Conservation (phyloP, 495 filamentous ascomycete species). For the Tuber brumale region DNA sequence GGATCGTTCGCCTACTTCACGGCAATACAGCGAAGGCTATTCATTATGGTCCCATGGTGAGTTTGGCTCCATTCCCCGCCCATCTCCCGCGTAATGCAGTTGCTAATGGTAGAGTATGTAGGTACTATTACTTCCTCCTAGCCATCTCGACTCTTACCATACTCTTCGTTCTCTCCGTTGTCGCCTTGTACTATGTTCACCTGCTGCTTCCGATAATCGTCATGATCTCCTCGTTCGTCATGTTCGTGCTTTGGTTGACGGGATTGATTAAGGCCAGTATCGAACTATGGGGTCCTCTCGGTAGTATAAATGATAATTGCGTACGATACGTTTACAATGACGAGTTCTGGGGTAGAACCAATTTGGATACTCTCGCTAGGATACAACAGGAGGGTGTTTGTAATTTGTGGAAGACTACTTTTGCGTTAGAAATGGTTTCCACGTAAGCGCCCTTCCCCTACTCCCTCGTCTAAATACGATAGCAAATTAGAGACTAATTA, state of each 20-base stretch:
- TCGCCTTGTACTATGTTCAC: constrained; percentile 66
- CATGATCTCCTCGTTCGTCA: constrained; percentile 83
- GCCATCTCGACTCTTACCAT: constrained; percentile 62
- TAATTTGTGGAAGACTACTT: constrained; percentile 59
- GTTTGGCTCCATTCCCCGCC: constrained; percentile 32
- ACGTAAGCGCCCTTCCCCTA: constrained; percentile 23
- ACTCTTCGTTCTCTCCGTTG: constrained; percentile 63
- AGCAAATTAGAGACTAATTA: constrained; percentile 56
- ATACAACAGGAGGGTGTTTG: constrained; percentile 82
- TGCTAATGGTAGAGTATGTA: constrained; percentile 42
- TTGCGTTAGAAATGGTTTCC: constrained; percentile 48
- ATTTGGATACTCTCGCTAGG: constrained; percentile 69
- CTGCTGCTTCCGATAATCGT: constrained; percentile 84
- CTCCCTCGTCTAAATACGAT: constrained; percentile 32
- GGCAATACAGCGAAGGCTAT: constrained; percentile 63
- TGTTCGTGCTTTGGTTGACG: constrained; percentile 86
- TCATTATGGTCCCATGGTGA: constrained; percentile 75
- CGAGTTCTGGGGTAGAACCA: constrained; percentile 53
- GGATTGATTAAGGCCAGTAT: constrained; percentile 84
- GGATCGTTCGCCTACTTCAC: constrained; percentile 86
- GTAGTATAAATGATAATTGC: constrained; percentile 74
- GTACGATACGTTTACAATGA: constrained; percentile 60
- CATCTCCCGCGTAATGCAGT: background rate
- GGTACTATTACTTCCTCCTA: constrained; percentile 94
- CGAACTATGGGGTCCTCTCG: constrained; percentile 74